Evolutionary conservation across 2,329 filamentous ascomycete species (phyloP).

Genomic region (Myriosclerotinia curreyana): DNA sequence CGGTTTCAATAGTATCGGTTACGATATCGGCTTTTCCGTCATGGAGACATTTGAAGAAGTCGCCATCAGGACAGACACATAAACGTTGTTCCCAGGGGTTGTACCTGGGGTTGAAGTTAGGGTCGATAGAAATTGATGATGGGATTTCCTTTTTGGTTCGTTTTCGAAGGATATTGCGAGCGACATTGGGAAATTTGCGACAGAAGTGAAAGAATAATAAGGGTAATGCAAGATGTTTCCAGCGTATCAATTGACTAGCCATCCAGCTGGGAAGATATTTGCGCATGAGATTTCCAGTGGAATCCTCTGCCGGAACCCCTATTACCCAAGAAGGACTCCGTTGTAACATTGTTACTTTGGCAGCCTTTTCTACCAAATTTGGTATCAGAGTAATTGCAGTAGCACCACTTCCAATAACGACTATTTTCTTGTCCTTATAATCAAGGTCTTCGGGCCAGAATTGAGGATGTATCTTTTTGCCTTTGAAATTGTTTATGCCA

Average conservation of each 20-base stretch:
- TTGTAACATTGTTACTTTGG: slow-evolving; percentile 74
- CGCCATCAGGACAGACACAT: slow-evolving; percentile 60
- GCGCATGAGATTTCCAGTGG: slow-evolving; percentile 5
- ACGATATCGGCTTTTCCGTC: slow-evolving; percentile 47
- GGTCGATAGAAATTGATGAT: slow-evolving; percentile 50
- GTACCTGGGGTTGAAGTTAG: slow-evolving; percentile 64
- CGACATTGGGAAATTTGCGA: slow-evolving; percentile 49
- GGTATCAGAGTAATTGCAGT: slow-evolving; percentile 76
- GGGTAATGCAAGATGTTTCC: slow-evolving; percentile 50
- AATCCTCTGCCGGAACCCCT: slow-evolving; percentile 38
- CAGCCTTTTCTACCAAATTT: slow-evolving; percentile 60
- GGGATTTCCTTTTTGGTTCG: slow-evolving; percentile 53
- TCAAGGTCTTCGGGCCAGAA: slow-evolving; percentile 69
- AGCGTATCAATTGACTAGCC: slow-evolving; percentile 43
- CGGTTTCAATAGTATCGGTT: slow-evolving; percentile 52
- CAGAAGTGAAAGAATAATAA: slow-evolving; percentile 51
- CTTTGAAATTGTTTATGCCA: slow-evolving; percentile 57
- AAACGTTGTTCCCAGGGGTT: slow-evolving; percentile 72
- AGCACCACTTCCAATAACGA: slow-evolving; percentile 52
- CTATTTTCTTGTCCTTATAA: slow-evolving; percentile 53
- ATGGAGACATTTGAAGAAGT: slow-evolving; percentile 53
- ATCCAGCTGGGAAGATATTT: slow-evolving; percentile 45
- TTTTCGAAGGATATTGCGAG: slow-evolving; percentile 48
- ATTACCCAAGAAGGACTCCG: slow-evolving; percentile 70
- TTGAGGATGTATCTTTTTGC: slow-evolving; percentile 63